Evolutionary conservation across 805 yeast species (phyloP), one percentile per base, ranked within the genome.

Genomic region (Suhomyces emberorum): DNA sequence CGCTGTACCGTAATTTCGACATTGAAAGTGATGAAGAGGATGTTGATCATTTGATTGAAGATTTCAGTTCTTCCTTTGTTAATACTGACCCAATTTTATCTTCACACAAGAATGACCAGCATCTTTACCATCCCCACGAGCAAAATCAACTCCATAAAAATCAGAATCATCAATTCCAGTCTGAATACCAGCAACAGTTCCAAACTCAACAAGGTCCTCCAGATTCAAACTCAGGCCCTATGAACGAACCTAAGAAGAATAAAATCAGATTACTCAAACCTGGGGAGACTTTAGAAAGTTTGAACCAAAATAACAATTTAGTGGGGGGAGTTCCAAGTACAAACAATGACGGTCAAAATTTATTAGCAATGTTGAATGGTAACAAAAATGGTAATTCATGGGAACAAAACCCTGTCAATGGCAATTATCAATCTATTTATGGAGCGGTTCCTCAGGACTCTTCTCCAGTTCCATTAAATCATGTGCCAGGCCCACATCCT

Each of bases 11-110:
- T 28, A 52, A 51, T 24, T 54, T 63, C 41, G 67, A 61, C 32
- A 49, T 57, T 27, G 68, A 54, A 7, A 55, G 63, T 31, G 70
- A 65, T 37, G 70, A 66, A 30, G 70, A 63, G 28, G 60, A 51
- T 25, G 54, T 36, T 2, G 38, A 43, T 21, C 43, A 44, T 30
- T 33, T 41, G 23, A 30, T 42, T 19, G 41, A 41, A 24, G 31
- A 41, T 10, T 32, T 38, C 23, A 28, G 32, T 12, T 25, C 17
- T 18, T 16, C 25, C 21, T 28, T 22, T 11, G 24, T 28, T 4
- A 15, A 11, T 5, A 8, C 27, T 15, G 7, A 30, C 12, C 4
- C 12, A 5, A 15, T 11, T 14, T n/a, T n/a, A n/a, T 6, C 15
- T 14, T 8, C 28, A n/a, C n/a, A n/a, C n/a, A n/a, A n/a, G n/a